phyloP scores from a whole-genome alignment of 495 filamentous ascomycete species.

The Ramalina intermedia region DNA sequence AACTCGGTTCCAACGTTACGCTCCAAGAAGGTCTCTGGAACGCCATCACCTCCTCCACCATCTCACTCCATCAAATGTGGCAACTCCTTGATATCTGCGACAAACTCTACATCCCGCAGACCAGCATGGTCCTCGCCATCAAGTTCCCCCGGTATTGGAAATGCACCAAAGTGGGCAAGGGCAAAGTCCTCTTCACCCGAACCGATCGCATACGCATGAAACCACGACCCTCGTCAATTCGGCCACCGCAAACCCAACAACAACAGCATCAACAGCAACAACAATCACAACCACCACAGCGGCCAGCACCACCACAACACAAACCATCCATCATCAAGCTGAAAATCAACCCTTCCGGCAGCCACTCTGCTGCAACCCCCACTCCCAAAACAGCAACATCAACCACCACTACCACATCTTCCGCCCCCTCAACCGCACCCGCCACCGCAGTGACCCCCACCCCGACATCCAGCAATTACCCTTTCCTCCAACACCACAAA shows the following conservation, averaged over 20 bases:
- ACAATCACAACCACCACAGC: not conserved
- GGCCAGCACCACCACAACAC: not conserved
- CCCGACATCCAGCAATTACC: not conserved
- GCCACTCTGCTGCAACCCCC: not conserved
- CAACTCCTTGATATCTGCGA: conserved; percentile 64
- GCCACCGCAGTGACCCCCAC: not conserved
- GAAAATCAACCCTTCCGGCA: conserved; percentile 1
- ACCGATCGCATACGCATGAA: conserved; percentile 4
- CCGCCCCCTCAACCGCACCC: not conserved
- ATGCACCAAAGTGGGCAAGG: conserved; percentile 44
- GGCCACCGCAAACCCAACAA: conserved; percentile 8
- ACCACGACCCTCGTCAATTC: conserved; percentile 5
- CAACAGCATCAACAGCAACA: conserved; percentile 8
- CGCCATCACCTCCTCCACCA: conserved; percentile 52
- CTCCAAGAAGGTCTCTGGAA: conserved; percentile 64
- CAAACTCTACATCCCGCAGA: conserved; percentile 54
- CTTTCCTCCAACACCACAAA: not conserved
- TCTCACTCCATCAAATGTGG: conserved; percentile 57
- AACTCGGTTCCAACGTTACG: conserved; percentile 44
- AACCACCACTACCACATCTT: not conserved
- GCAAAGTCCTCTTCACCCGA: conserved; percentile 12
- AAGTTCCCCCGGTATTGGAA: conserved; percentile 60
- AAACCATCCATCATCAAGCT: conserved; percentile 5
- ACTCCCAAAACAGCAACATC: not conserved
- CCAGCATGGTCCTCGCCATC: conserved; percentile 46